phyloP scores from a whole-genome alignment of 2,329 filamentous ascomycete genomes.

The Corinectria fuckeliana region DNA sequence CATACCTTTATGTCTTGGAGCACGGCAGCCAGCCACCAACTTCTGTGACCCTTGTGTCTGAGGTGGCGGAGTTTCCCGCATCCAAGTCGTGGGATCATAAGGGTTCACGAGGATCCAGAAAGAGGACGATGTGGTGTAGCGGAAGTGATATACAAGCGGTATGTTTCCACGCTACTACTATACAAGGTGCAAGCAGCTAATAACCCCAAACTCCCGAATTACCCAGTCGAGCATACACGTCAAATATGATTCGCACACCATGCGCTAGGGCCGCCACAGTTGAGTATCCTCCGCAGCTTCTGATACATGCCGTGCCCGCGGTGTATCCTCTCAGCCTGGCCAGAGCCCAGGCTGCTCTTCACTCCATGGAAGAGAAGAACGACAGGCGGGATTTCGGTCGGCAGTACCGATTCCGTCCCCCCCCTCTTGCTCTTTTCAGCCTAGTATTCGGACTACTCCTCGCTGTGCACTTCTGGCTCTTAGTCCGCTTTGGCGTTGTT shows the following conservation, averaged over 20 bases:
- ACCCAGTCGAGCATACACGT: background rate
- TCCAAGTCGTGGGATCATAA: background rate
- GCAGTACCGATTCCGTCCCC: background rate
- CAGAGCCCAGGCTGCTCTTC: background rate
- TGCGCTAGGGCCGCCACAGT: background rate
- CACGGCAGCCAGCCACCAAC: too few species aligned
- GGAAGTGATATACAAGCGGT: conserved; percentile 23
- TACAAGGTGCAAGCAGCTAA: conserved; percentile 25
- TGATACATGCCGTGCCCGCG: background rate
- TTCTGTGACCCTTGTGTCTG: too few species aligned
- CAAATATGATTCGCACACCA: background rate
- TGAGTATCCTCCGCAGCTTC: background rate
- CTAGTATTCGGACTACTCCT: background rate
- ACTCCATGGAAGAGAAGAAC: background rate
- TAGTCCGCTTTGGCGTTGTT: conserved; percentile 47
- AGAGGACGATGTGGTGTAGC: background rate
- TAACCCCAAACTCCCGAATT: conserved; percentile 38
- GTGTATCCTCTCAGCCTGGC: background rate
- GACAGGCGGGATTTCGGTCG: background rate
- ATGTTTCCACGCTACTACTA: conserved; percentile 17
- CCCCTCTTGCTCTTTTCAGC: background rate
- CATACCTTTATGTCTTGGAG: too few species aligned
- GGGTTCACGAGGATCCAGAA: background rate
- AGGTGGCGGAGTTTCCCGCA: too few species aligned
- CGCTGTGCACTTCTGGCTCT: background rate